Evolutionary conservation across 2,329 filamentous ascomycete genomes (phyloP), one percentile per base, ranked within the genome.

Genomic region (Nemania sp.): DNA sequence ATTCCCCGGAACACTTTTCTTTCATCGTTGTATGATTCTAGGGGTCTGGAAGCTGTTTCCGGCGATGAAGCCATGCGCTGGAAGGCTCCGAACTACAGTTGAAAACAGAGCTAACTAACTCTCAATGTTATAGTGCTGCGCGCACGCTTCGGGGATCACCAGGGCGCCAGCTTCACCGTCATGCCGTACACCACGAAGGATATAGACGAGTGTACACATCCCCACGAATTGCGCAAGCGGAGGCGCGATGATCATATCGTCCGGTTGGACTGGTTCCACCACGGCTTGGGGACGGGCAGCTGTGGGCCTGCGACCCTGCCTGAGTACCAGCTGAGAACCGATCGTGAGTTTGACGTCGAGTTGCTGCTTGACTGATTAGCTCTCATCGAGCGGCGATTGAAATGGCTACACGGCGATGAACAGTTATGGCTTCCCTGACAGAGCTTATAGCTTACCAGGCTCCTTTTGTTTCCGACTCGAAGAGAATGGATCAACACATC

Each of bases 261-360:
- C 2, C 76, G 84, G 56, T 67, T 89, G 58, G 86, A 89, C 73
- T 85, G 81, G 76, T 78, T 76, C 64, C 85, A 89, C 72, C 85
- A 88, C 69, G 87, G 86, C 0, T 66, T 89, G 34, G 86, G 86
- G 0, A 87, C 83, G 10, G 86, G 81, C 6, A 85, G 82, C 51
- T 89, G 86, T 72, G 86, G 86, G 21, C 85, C 85, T 0, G 80
- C 80, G 57, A 84, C 82, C 18, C 60, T 83, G 72, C 76, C 77
- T 3, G 55, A 79, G 70, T 83, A 84, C 67, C 75, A 77, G 63
- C 72, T 84, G 15, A 70, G 70, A 66, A 75, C 75, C 25, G 72
- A 75, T 58, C 69, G 69, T 47, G 75, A 78, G 61, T 82, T 80
- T 65, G 74, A 79, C 53, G 73, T 78, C 34, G 78, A 80, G 70